A percentile compares a stretch with the other conserved stretches of the same genome.
These are phyloP conservation scores for Actinidia arguta DNA, from an alignment of 179 eudicot genomes.

Conservation along the genomic window DNA sequence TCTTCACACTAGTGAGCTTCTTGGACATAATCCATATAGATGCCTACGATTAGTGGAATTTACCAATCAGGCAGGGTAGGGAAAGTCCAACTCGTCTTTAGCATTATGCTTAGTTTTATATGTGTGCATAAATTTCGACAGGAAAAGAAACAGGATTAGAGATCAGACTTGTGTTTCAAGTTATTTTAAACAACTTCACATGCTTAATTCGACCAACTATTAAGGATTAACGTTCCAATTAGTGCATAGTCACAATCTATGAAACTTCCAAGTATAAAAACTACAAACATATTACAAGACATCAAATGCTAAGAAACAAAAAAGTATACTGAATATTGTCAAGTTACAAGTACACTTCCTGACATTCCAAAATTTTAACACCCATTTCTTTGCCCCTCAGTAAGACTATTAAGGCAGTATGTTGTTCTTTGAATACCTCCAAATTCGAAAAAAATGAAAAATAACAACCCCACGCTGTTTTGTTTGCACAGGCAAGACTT, in stretches of 20 bases:
- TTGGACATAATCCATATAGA: not conserved
- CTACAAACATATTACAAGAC: no score
- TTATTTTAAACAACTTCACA: no score
- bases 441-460: not conserved
- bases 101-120: no score
- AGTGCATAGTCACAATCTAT: no score
- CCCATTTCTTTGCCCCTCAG: not conserved
- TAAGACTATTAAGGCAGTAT: not conserved
- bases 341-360: not conserved
- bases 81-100: not conserved
- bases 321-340: no score
- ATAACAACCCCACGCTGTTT: not conserved
- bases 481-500: slow-evolving; percentile 2
- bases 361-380: not conserved
- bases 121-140: no score
- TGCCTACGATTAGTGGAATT: not conserved
- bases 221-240: no score
- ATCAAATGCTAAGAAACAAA: no score
- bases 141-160: not conserved
- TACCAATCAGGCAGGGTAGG: not conserved
- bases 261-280: no score
- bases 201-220: no score
- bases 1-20: not conserved
- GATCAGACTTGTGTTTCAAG: no score
- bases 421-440: not conserved